Conservation (phyloP, 2,329 filamentous ascomycete species). For the Xylaria polymorpha region DNA sequence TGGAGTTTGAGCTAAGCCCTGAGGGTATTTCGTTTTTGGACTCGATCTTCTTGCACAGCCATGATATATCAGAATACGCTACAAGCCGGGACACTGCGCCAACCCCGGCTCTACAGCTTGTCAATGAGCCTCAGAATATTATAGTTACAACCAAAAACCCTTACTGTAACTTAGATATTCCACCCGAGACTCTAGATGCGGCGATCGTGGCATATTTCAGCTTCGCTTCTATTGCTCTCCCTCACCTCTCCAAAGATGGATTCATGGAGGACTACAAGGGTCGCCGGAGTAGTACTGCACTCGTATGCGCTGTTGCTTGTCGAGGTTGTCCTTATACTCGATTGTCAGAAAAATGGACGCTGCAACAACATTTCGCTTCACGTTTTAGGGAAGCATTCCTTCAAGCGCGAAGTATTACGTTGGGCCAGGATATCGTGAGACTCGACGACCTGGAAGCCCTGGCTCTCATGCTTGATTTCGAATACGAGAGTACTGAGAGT, state of each 20-base stretch:
- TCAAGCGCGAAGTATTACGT: slow-evolving; percentile 15
- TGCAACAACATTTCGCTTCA: slow-evolving; percentile 32
- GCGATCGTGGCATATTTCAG: slow-evolving; percentile 33
- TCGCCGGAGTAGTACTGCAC: slow-evolving; percentile 18
- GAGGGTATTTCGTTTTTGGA: slow-evolving; percentile 24
- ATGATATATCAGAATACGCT: slow-evolving; percentile 16
- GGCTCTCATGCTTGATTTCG: slow-evolving; percentile 33
- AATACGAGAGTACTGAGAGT: slow-evolving; percentile 18
- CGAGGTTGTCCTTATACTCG: slow-evolving; percentile 30
- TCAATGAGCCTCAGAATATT: slow-evolving; percentile 6
- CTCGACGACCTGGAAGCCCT: slow-evolving; percentile 35
- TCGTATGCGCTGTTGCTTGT: slow-evolving; percentile 35
- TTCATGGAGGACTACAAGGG: slow-evolving; percentile 31
- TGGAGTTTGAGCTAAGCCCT: slow-evolving; percentile 27
- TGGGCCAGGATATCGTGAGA: slow-evolving; percentile 13
- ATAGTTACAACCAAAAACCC: slow-evolving; percentile 3
- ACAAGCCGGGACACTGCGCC: not conserved
- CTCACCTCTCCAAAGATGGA: slow-evolving; percentile 27
- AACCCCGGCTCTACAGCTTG: not conserved
- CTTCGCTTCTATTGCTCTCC: slow-evolving; percentile 27
- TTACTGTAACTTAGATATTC: slow-evolving; percentile 12
- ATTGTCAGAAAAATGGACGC: slow-evolving; percentile 20
- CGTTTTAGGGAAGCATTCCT: slow-evolving; percentile 31
- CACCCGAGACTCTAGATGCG: slow-evolving; percentile 14
- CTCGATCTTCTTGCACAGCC: slow-evolving; percentile 28